Evolutionary conservation across 352 stramenopile species (phyloP).

Genomic region (Globisporangium iwayamae): DNA sequence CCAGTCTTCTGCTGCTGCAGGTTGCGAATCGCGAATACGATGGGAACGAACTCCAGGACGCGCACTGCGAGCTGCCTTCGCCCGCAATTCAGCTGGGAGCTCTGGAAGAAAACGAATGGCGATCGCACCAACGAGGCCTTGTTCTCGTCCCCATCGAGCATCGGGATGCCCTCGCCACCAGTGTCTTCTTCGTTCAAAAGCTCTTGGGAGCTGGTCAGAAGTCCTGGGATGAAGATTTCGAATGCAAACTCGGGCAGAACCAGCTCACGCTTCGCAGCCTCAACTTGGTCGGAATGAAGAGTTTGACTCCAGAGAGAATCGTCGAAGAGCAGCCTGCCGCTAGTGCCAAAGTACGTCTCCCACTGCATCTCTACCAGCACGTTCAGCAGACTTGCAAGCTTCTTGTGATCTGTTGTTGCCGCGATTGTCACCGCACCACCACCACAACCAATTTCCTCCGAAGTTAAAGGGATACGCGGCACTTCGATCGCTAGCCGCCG

Average conservation of each 20-base stretch:
- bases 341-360: slow-evolving; percentile 51
- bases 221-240: slow-evolving; percentile 17
- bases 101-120: slow-evolving; percentile 18
- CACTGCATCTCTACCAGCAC: slow-evolving; percentile 42
- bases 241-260: slow-evolving; percentile 30
- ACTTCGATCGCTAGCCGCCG: slow-evolving; percentile 41
- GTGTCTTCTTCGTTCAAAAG: not conserved
- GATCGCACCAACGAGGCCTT: not conserved
- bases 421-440: not conserved
- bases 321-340: slow-evolving; percentile 23
- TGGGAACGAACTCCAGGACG: slow-evolving; percentile 15
- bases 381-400: slow-evolving; percentile 30
- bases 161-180: not conserved
- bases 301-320: slow-evolving; percentile 12
- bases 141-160: slow-evolving; percentile 6
- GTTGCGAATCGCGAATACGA: slow-evolving; percentile 6
- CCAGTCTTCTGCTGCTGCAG: not conserved
- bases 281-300: not conserved
- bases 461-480: slow-evolving; percentile 19
- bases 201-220: not conserved
- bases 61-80: slow-evolving; percentile 6
- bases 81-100: slow-evolving; percentile 1
- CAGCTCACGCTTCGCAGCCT: slow-evolving; percentile 23
- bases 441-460: not conserved
- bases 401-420: not conserved